phyloP scores from a whole-genome alignment of 73 alveolate species.

The Tetrahymena malaccensis region DNA sequence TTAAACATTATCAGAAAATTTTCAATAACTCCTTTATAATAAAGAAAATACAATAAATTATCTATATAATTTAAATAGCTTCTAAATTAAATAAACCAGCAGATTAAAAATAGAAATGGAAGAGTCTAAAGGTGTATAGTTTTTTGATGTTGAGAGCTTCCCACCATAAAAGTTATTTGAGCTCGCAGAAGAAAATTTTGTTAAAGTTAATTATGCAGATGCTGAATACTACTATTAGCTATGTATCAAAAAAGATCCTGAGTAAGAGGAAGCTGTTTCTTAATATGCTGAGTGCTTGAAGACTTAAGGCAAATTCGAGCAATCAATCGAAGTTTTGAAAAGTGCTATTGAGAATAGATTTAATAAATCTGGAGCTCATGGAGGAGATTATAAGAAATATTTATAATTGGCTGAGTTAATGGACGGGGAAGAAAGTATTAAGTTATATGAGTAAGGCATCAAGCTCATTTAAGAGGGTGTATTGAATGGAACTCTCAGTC shows the following conservation, averaged over 20 bases:
- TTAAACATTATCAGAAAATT: neutral
- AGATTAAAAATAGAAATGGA: neutral
- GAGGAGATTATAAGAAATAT: neutral
- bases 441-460: neutral
- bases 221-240: neutral
- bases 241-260: neutral
- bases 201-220: neutral
- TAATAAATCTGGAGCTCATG: neutral
- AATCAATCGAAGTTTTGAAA: neutral
- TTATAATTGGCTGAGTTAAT: neutral
- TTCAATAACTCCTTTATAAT: neutral
- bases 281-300: neutral
- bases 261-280: neutral
- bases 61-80: neutral
- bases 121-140: neutral
- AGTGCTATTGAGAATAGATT: neutral
- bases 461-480: neutral
- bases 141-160: neutral
- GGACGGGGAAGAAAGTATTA: neutral
- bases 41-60: neutral
- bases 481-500: neutral
- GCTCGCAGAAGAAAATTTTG: neutral
- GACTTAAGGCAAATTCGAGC: neutral
- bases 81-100: neutral
- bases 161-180: neutral